Evolutionary conservation across 2,329 filamentous ascomycete species (phyloP).

Genomic region (Pseudocercospora fuligena): DNA sequence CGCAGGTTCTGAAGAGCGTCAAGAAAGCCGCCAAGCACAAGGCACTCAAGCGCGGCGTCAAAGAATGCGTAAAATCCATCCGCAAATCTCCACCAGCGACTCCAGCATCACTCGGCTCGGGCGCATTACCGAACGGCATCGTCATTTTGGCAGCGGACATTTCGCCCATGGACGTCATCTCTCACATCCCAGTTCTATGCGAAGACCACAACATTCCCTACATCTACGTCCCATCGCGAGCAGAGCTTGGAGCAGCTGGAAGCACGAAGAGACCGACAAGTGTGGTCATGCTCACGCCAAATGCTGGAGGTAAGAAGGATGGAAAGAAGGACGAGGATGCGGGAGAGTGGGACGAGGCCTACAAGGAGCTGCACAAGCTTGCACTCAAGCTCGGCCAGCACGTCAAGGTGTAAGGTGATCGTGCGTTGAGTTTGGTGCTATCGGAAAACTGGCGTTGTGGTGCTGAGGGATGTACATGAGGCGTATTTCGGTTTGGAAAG

Average conservation of each 20-base stretch:
- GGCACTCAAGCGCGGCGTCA: conserved; percentile 95
- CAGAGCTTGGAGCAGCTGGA: conserved; percentile 90
- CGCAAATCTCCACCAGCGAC: conserved; percentile 83
- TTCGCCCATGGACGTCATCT: conserved; percentile 98
- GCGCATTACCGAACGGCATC: conserved; percentile 66
- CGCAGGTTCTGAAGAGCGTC: conserved; percentile 59
- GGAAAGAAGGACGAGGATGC: conserved; percentile 45
- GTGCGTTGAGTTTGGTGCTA: background rate
- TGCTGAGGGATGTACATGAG: background rate
- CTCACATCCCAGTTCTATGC: conserved; percentile 94
- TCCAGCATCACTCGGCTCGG: conserved; percentile 58
- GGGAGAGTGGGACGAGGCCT: conserved; percentile 62
- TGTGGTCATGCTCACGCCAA: conserved; percentile 80
- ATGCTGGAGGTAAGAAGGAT: conserved; percentile 53
- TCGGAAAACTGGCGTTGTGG: conserved; percentile 2
- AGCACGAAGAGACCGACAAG: conserved; percentile 95
- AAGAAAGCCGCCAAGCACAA: conserved; percentile 88
- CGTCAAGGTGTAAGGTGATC: conserved; percentile 54
- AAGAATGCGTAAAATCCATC: conserved; percentile 97
- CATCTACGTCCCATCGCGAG: conserved; percentile 89
- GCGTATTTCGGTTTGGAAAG: background rate
- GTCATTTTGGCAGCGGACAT: conserved; percentile 97
- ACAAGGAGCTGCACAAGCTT: conserved; percentile 64
- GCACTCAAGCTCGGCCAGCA: conserved; percentile 63
- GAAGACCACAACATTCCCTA: conserved; percentile 98